These are phyloP conservation scores for Herpetomonas samuelpessoai DNA, from an alignment of 208 protist genomes.

Conservation along the genomic window DNA sequence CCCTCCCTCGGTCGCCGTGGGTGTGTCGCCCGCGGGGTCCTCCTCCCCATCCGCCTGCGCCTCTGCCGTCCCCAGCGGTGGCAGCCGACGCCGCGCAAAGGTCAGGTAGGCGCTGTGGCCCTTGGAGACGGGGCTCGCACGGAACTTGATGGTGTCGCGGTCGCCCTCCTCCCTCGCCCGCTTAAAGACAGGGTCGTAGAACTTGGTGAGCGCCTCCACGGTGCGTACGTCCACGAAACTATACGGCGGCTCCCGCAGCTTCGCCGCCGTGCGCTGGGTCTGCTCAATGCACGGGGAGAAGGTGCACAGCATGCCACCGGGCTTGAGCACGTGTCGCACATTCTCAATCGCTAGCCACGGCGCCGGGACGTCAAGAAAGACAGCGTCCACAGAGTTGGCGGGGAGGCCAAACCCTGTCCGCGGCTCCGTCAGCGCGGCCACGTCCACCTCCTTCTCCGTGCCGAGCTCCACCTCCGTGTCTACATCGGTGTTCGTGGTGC, in stretches of 20 bases:
- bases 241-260: conserved; percentile 53
- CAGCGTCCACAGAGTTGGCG: conserved; percentile 69
- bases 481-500: conserved; percentile 31
- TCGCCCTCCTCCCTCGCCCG: conserved; percentile 38
- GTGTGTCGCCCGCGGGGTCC: too few species aligned
- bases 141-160: conserved; percentile 45
- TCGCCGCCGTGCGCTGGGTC: conserved; percentile 77
- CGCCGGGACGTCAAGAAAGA: conserved; percentile 93
- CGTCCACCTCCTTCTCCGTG: conserved; percentile 21
- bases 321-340: conserved; percentile 72
- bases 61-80: conserved; percentile 5
- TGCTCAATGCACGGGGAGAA: conserved; percentile 95
- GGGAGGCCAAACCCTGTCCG: conserved; percentile 74
- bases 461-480: conserved; percentile 24
- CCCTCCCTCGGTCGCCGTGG: too few species aligned
- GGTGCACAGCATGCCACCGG: conserved; percentile 87
- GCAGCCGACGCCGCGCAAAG: conserved; percentile 78
- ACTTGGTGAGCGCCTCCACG: conserved; percentile 79
- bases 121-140: conserved; percentile 54
- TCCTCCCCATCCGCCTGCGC: neutral
- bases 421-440: conserved; percentile 34
- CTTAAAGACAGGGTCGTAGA: conserved; percentile 72
- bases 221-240: conserved; percentile 88
- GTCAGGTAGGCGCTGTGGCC: conserved; percentile 93
- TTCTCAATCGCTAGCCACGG: conserved; percentile 89